Evolutionary conservation across 2,329 filamentous ascomycete genomes (phyloP).

Genomic region (Pochonia chlamydosporia): DNA sequence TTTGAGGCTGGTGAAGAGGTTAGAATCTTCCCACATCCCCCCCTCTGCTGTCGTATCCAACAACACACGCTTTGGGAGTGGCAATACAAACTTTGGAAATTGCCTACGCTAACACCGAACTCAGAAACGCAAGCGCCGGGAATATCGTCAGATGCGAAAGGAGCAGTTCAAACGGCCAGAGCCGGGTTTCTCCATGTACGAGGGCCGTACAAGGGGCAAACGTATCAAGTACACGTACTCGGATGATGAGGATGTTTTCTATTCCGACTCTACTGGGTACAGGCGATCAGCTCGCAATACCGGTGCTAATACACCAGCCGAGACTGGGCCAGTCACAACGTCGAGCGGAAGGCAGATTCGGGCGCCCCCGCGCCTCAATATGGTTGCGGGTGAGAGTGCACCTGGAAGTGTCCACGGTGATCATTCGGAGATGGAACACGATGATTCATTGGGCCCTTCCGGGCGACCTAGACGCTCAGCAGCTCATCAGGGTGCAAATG

Average conservation of each 20-base stretch:
- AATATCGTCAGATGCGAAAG: slow-evolving; percentile 82
- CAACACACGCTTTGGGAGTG: background rate
- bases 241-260: slow-evolving; percentile 73
- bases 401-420: slow-evolving; percentile 41
- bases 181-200: slow-evolving; percentile 86
- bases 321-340: slow-evolving; percentile 61
- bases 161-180: slow-evolving; percentile 84
- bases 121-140: slow-evolving; percentile 85
- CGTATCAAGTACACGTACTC: slow-evolving; percentile 95
- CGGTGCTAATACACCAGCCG: slow-evolving; percentile 65
- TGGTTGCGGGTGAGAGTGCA: slow-evolving; percentile 48
- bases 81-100: background rate
- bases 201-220: slow-evolving; percentile 93
- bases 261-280: slow-evolving; percentile 52
- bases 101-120: slow-evolving; percentile 11
- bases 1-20: slow-evolving; percentile 94
- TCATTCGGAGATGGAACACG: slow-evolving; percentile 32
- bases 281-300: slow-evolving; percentile 72
- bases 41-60: no score
- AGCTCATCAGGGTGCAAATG: slow-evolving; percentile 42
- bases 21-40: slow-evolving; percentile 22
- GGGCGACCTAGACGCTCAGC: slow-evolving; percentile 47
- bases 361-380: slow-evolving; percentile 60
- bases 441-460: slow-evolving; percentile 33
- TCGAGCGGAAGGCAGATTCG: slow-evolving; percentile 83